Base-by-base conservation (phyloP, 108 stramenopile species). In the Bacterosira constricta region DNA sequence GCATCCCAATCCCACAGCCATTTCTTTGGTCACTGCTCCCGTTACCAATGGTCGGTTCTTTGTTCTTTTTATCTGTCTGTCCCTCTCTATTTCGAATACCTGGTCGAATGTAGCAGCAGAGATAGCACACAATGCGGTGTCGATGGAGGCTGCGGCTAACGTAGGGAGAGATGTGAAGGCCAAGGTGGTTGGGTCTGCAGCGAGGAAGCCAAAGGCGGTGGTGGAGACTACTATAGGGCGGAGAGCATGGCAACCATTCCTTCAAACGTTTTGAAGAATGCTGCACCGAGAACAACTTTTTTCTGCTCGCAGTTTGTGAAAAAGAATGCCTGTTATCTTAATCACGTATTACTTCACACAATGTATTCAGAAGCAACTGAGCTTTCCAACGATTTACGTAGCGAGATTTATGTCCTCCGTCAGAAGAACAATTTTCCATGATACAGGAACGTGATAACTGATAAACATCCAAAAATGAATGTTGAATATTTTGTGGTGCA, bases 31-130 rank as follows among this genome's bases (percentile, higher is more conserved):
- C 54, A 95, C 66, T 6, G 83, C 71, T 10, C 91, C 89, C 8
- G 85, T 80, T 0, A 97, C 96, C 7, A 99, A 68, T 6, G 97
- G 97, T 50, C 98, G 85, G 51, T 88, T 70, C 39, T 80, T 78
- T 1, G 98, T 99, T 25, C 98, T 83, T 60, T 95, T 95, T 97
- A 99, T 98, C 30, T 38, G 55, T 7, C 70, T 32, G 78, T 98
- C 97, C 8, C 83, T 80, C 27, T 84, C 81, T 1, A 75, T 68
- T 72, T 98, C 90, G 39, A 87, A 80, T 21, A 98, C 72, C 76
- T 99, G 99, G 82, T 98, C 98, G 63, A 90, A 88, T 9, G 96
- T 94, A 25, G 91, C 89, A 3, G 99, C 99, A 6, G 95, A 94
- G 39, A 79, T 82, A 13, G 94, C 85, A 56, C 94, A 95, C 2